phyloP scores from a whole-genome alignment of 2,329 filamentous ascomycete genomes.

The Didymella exigua region DNA sequence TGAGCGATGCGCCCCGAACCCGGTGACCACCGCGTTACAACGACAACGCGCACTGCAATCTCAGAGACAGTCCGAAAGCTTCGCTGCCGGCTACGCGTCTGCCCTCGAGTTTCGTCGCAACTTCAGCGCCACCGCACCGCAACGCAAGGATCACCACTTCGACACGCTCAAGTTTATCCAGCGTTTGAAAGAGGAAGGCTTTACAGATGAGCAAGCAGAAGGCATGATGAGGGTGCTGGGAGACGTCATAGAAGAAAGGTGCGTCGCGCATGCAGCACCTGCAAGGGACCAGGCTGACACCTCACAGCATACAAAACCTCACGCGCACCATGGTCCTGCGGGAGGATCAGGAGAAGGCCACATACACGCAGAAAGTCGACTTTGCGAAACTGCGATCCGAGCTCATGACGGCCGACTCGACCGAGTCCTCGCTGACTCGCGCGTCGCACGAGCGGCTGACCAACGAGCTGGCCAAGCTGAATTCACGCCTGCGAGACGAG shows the following conservation, averaged over 20 bases:
- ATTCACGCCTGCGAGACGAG: slow-evolving; percentile 86
- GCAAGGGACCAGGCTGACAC: not conserved
- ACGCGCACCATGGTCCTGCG: slow-evolving; percentile 97
- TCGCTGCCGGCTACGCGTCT: slow-evolving; percentile 8
- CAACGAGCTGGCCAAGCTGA: slow-evolving; percentile 94
- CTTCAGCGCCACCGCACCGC: slow-evolving; percentile 72
- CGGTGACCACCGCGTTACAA: slow-evolving; percentile 15
- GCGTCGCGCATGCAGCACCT: slow-evolving; percentile 9
- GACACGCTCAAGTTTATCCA: slow-evolving; percentile 98
- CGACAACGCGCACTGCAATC: slow-evolving; percentile 13
- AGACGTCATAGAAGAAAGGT: slow-evolving; percentile 96
- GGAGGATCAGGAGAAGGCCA: slow-evolving; percentile 85
- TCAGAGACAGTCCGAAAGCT: slow-evolving; percentile 4
- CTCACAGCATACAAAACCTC: slow-evolving; percentile 83
- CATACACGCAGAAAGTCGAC: slow-evolving; percentile 87
- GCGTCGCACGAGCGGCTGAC: slow-evolving; percentile 89
- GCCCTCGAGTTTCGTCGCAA: slow-evolving; percentile 27
- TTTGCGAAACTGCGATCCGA: slow-evolving; percentile 97
- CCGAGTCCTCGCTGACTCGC: slow-evolving; percentile 85
- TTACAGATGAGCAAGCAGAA: slow-evolving; percentile 91
- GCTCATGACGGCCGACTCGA: slow-evolving; percentile 87
- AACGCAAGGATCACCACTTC: slow-evolving; percentile 85
- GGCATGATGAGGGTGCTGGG: slow-evolving; percentile 99
- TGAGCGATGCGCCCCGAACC: slow-evolving; percentile 18
- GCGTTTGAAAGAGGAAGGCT: slow-evolving; percentile 84